Evolutionary conservation across 2,329 filamentous ascomycete genomes (phyloP), one percentile per base, ranked within the genome.

Genomic region (Plectosphaerella sp.): DNA sequence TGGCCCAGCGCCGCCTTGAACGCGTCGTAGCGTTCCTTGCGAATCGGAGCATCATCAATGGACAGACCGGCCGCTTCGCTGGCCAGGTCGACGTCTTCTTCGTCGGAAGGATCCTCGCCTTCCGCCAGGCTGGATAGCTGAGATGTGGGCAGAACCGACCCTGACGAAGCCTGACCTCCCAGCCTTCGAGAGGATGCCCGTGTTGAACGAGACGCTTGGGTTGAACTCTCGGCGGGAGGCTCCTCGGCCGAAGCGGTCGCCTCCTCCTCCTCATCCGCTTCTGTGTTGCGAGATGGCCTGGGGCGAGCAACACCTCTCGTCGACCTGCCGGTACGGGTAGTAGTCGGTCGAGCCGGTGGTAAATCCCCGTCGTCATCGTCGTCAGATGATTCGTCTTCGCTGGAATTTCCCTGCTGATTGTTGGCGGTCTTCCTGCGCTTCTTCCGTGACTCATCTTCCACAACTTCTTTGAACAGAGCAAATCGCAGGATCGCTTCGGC

Each of bases 401-500:
- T 82, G 20, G 85, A 75, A 65, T 64, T 84, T 66, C 80, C 81
- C 50, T 75, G 75, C 51, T 81, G 77, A 15, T 80, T 74, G 35
- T 78, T 77, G 28, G 79, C 76, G 6, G 81, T 87, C 61, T 89
- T 87, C 69, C 90, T 86, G 61, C 92, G 83, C 71, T 94, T 88
- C 77, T 93, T 94, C 60, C 86, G 82, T 53, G 91, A 89, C 67
- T 91, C 86, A 58, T 84, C 80, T 63, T 86, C 80, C 4, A 96
- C 79, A 1, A 99, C 86, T 73, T 99, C 94, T 68, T 97, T 97
- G 80, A 99, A 99, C 36, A 99, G 79, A 3, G 94, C 95, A 64
- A 97, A 99, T 16, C 94, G 84, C 33, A 99, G 74, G 58, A 99
- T 96, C 9, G 84, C 81, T 67, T 99, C 93, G 10, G 94, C 94